Evolutionary conservation across 345 rosid genomes (phyloP).

Genomic region (Psidium friedrichsthalianum): DNA sequence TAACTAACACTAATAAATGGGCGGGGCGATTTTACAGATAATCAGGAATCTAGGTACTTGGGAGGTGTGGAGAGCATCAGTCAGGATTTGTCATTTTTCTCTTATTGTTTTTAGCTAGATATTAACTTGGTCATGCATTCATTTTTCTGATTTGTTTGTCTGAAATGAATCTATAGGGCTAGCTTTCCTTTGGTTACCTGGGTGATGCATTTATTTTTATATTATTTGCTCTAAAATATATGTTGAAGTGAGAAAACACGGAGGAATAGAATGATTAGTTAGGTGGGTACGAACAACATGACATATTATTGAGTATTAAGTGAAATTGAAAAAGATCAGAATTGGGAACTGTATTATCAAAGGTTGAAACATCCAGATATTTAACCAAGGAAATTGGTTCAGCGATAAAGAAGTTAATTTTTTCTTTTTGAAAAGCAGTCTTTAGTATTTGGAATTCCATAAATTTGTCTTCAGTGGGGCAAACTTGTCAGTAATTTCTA

Average conservation of each 20-base stretch:
- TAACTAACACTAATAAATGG: background rate
- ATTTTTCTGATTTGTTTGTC: background rate
- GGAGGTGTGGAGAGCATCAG: background rate
- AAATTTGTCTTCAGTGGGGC: background rate
- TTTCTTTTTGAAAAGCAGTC: background rate
- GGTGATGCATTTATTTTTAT: background rate
- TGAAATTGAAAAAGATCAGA: background rate
- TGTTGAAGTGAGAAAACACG: background rate
- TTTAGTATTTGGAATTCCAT: background rate
- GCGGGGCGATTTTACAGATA: background rate
- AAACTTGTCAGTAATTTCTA: background rate
- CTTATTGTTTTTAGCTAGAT: background rate
- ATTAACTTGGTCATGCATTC: background rate
- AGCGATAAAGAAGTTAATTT: background rate
- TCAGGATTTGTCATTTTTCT: background rate
- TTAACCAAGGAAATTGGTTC: background rate
- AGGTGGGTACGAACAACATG: background rate
- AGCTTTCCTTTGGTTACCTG: background rate
- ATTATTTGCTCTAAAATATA: background rate
- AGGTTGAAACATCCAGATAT: background rate
- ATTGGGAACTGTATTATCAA: background rate
- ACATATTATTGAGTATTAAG: background rate
- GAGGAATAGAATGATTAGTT: background rate
- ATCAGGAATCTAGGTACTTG: background rate
- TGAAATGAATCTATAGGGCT: background rate